Conservation (phyloP, 352 stramenopile species). For the Phytophthora citricola region DNA sequence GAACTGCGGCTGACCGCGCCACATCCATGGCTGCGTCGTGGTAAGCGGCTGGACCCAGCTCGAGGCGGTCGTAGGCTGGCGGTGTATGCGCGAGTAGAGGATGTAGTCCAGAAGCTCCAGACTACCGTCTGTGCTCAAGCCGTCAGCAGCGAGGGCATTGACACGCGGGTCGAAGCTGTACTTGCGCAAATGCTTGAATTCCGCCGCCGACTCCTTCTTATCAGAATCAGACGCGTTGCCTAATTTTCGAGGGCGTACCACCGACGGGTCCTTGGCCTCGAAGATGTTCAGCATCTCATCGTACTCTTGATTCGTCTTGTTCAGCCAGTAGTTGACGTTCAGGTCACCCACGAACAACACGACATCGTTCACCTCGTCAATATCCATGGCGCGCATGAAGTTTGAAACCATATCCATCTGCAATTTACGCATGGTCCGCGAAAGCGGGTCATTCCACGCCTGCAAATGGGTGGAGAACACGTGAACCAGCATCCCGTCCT, state of each 20-base stretch:
- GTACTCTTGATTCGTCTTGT: conserved; percentile 77
- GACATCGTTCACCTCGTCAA: conserved; percentile 63
- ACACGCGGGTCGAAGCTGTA: conserved; percentile 79
- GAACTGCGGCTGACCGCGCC: conserved; percentile 65
- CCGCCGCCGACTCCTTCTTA: conserved; percentile 30
- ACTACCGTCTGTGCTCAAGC: conserved; percentile 76
- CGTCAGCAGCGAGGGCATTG: conserved; percentile 70
- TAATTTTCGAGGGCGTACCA: conserved; percentile 28
- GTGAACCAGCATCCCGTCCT: conserved; percentile 74
- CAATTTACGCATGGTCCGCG: conserved; percentile 58
- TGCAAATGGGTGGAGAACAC: conserved; percentile 82
- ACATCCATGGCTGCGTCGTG: conserved; percentile 59
- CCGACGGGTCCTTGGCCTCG: conserved; percentile 56
- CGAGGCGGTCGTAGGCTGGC: conserved; percentile 55
- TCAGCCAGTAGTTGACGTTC: conserved; percentile 84
- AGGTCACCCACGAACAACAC: conserved; percentile 74
- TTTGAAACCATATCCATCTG: conserved; percentile 72
- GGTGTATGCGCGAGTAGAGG: conserved; percentile 62
- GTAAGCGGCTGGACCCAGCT: conserved; percentile 74
- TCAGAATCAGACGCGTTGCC: conserved; percentile 27
- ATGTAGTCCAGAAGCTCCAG: conserved; percentile 81
- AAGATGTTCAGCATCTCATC: conserved; percentile 82
- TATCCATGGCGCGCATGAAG: conserved; percentile 63
- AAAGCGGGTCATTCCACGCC: conserved; percentile 74
- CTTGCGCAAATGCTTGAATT: conserved; percentile 50